A percentile compares a stretch with the other conserved stretches of the same genome.
These are phyloP conservation scores for Hirsutella thompsonii DNA, from an alignment of 2,329 filamentous ascomycete genomes.

Conservation along the genomic window DNA sequence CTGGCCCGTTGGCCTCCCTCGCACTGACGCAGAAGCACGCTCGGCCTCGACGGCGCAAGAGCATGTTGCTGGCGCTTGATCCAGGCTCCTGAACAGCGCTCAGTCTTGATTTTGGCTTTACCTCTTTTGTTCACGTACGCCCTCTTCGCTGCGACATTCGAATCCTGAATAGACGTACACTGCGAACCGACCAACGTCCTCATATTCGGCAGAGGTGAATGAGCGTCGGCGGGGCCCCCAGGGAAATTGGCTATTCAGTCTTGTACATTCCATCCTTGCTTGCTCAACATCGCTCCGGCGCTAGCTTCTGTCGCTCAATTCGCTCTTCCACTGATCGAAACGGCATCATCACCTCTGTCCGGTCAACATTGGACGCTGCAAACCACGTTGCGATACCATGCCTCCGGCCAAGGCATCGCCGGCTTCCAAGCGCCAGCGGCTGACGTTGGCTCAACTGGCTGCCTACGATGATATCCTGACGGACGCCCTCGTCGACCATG, in stretches of 20 bases:
- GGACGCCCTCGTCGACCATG: constrained; percentile 88
- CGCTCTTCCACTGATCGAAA: no score
- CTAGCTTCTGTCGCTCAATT: background rate
- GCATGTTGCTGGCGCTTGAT: background rate
- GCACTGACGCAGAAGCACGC: background rate
- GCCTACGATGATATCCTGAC: constrained; percentile 94
- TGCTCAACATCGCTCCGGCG: background rate
- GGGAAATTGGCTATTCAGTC: background rate
- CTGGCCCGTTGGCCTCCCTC: background rate
- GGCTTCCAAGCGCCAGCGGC: constrained; percentile 48
- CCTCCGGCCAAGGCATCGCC: constrained; percentile 8
- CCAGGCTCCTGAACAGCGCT: background rate
- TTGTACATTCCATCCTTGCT: background rate
- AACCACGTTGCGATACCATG: no score
- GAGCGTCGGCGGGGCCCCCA: background rate
- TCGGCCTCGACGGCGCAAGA: background rate
- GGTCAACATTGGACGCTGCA: no score
- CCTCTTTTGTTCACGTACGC: background rate
- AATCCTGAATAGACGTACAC: background rate
- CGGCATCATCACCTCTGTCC: no score
- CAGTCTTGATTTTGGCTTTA: background rate
- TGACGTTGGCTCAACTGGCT: constrained; percentile 78
- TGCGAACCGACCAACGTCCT: background rate
- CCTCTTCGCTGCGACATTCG: background rate
- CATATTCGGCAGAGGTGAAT: background rate